Percentiles rank a stretch among this genome's conserved stretches.
Evolutionary conservation across 2,329 filamentous ascomycete genomes (phyloP).

Genomic region (Gremmenia infestans): DNA sequence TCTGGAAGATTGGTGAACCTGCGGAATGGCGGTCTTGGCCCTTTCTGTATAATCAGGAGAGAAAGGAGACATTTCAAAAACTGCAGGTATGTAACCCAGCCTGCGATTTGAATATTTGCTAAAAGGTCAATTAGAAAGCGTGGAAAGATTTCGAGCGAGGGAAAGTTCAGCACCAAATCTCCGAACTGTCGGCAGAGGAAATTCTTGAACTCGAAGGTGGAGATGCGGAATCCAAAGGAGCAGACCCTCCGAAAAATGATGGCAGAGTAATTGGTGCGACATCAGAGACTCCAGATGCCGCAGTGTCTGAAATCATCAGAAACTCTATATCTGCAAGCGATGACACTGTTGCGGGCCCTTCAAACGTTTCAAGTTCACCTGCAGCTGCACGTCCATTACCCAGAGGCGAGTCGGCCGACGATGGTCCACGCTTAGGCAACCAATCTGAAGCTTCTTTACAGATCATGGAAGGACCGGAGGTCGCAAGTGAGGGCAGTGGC

Average conservation of each 20-base stretch:
- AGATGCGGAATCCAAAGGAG: neutral
- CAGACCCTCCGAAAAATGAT: neutral
- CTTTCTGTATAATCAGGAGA: constrained; percentile 2
- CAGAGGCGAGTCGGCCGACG: no score
- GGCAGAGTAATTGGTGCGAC: no score
- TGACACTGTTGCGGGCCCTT: no score
- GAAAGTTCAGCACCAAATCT: neutral
- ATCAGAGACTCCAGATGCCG: no score
- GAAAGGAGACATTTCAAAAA: neutral
- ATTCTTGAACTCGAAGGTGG: constrained; percentile 3
- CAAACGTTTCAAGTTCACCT: no score
- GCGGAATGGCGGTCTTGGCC: constrained; percentile 4
- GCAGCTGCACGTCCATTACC: no score
- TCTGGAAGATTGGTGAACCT: neutral
- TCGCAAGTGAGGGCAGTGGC: no score
- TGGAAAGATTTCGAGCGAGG: neutral
- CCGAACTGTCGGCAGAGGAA: neutral
- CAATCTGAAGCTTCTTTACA: no score
- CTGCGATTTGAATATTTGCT: neutral
- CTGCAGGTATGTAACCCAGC: neutral
- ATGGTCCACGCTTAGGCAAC: no score
- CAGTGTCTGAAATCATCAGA: no score
- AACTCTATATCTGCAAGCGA: no score
- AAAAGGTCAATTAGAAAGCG: neutral
- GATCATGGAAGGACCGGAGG: no score